Conservation (phyloP, 805 yeast species). For the Cyberlindnera suaveolens region DNA sequence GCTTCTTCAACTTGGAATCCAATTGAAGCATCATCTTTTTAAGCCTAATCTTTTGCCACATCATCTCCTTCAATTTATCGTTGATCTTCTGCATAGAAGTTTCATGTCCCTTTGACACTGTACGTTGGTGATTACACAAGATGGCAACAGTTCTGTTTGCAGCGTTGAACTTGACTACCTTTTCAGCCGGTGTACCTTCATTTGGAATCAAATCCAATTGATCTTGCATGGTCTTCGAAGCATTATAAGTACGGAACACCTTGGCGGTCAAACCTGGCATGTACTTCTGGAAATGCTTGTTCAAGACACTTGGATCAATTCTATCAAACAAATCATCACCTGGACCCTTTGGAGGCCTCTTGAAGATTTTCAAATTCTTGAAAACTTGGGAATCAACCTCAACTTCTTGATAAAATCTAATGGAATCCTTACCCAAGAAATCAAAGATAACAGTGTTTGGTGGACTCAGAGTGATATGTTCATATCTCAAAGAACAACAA, state of each 20-base stretch:
- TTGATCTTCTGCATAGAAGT: slow-evolving; percentile 71
- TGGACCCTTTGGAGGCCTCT: slow-evolving; percentile 80
- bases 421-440: slow-evolving; percentile 93
- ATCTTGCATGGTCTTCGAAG: slow-evolving; percentile 95
- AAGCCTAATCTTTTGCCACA: slow-evolving; percentile 75
- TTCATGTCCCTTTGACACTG: slow-evolving; percentile 82
- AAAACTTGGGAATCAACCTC: slow-evolving; percentile 89
- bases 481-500: slow-evolving; percentile 89
- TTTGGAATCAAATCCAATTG: slow-evolving; percentile 81
- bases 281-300: slow-evolving; percentile 81
- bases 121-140: slow-evolving; percentile 93
- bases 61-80: slow-evolving; percentile 71
- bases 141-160: slow-evolving; percentile 95
- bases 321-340: slow-evolving; percentile 93
- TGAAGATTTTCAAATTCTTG: slow-evolving; percentile 80
- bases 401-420: slow-evolving; percentile 86
- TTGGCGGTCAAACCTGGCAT: slow-evolving; percentile 94
- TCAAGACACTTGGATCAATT: slow-evolving; percentile 73
- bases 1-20: slow-evolving; percentile 47
- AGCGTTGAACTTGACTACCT: slow-evolving; percentile 82
- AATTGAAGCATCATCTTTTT: slow-evolving; percentile 65
- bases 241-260: slow-evolving; percentile 96
- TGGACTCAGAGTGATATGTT: slow-evolving; percentile 80
- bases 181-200: slow-evolving; percentile 83
- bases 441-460: slow-evolving; percentile 85